Conservation (phyloP, 208 protist species). For the Leishmania guyanensis region DNA sequence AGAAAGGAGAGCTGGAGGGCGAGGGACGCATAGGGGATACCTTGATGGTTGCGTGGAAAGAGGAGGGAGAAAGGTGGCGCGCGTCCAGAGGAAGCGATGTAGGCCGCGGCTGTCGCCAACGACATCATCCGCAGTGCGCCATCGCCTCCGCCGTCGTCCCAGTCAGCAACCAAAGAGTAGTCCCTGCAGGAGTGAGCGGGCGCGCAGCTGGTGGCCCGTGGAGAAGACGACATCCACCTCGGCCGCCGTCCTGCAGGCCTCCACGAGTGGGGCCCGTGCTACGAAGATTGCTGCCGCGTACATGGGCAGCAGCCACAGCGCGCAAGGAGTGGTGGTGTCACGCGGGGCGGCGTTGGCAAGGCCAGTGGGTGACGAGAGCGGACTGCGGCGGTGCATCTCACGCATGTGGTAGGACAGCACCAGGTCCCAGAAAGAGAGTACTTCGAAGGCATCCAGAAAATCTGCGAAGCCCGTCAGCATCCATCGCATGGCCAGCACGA, state of each 20-base stretch:
- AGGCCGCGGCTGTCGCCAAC: background rate
- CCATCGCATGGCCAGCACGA: constrained; percentile 78
- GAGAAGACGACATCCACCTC: constrained; percentile 74
- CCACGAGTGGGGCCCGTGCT: constrained; percentile 78
- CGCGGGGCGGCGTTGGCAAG: constrained; percentile 18
- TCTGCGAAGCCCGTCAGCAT: constrained; percentile 83
- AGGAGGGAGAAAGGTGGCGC: background rate
- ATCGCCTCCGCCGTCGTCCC: background rate
- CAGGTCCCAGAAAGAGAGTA: constrained; percentile 84
- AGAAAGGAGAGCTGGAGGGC: background rate
- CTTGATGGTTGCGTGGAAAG: background rate
- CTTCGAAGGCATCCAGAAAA: constrained; percentile 70
- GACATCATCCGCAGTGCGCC: background rate
- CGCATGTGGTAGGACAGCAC: constrained; percentile 77
- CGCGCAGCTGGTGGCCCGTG: constrained; percentile 54
- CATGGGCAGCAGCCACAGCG: constrained; percentile 79
- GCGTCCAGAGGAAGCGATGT: background rate
- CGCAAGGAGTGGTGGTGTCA: constrained; percentile 43
- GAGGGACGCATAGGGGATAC: background rate
- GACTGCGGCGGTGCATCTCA: constrained; percentile 56
- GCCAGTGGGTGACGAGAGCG: constrained; percentile 41
- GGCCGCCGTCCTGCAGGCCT: constrained; percentile 48
- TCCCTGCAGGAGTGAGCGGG: constrained; percentile 65
- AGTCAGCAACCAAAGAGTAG: constrained; percentile 49
- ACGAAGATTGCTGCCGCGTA: constrained; percentile 81